Evolutionary conservation across 2,329 filamentous ascomycete species (phyloP).

Genomic region (Claviceps paspali): DNA sequence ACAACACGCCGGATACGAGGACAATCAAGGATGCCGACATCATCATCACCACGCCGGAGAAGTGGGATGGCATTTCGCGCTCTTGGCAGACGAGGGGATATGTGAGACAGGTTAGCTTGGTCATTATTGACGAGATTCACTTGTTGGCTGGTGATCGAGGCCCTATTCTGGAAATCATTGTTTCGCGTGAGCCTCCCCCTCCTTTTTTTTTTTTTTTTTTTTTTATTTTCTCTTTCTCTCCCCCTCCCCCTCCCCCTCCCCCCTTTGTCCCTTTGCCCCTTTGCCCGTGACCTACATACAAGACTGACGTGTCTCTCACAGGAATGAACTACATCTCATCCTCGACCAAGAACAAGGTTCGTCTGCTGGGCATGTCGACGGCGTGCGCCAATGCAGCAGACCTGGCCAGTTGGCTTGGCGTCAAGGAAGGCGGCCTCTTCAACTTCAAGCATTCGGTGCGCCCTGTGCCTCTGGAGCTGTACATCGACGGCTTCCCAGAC

Average conservation of each 20-base stretch:
- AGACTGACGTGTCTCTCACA: slow-evolving; percentile 10
- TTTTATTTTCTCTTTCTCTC: no score
- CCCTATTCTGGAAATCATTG: slow-evolving; percentile 96
- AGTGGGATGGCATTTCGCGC: slow-evolving; percentile 98
- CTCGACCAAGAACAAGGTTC: slow-evolving; percentile 76
- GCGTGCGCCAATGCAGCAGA: slow-evolving; percentile 93
- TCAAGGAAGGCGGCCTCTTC: slow-evolving; percentile 86
- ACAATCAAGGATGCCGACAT: slow-evolving; percentile 94
- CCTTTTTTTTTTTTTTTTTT: no score
- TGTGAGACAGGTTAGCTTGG: slow-evolving; percentile 82
- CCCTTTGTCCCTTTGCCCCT: no score
- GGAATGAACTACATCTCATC: slow-evolving; percentile 98
- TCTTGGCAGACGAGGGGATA: slow-evolving; percentile 98
- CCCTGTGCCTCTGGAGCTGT: slow-evolving; percentile 88
- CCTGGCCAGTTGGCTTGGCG: slow-evolving; percentile 89
- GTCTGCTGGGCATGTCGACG: slow-evolving; percentile 96
- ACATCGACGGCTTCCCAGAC: slow-evolving; percentile 94
- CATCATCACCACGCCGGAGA: slow-evolving; percentile 98
- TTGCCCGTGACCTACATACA: no score
- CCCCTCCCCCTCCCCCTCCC: no score
- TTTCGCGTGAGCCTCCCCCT: slow-evolving; percentile 41
- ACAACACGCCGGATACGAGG: slow-evolving; percentile 93
- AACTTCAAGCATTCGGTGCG: slow-evolving; percentile 97
- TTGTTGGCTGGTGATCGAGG: slow-evolving; percentile 91
- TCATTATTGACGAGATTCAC: slow-evolving; percentile 98